Evolutionary conservation across 345 rosid genomes (phyloP), one percentile per base, ranked within the genome.

Genomic region (Salix exigua): DNA sequence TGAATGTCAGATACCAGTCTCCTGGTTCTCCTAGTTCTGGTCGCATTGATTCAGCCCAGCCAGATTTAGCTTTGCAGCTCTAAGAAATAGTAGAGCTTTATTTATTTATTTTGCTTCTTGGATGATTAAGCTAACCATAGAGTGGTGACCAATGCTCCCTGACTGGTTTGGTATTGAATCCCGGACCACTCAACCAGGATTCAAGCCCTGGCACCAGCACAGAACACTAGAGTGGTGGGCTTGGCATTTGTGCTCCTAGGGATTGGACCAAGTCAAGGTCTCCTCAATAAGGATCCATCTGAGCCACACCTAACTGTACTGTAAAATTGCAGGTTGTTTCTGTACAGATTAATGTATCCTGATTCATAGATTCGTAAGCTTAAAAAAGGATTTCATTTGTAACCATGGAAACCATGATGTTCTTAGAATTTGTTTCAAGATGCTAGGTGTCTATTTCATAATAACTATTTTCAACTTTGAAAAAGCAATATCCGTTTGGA

Each of bases 11-110:
- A 53, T 93, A 90, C 81, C 97, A 92, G 72, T 90, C 98, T 46
- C 93, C 96, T 19, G 94, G 90, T 26, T 94, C 98, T 74, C 99
- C 97, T 0, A 89, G 94, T 73, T 87, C 97, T 25, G 87, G 96
- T 75, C 80, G 84, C 71, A 86, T 87, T n/a, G 94, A 96, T 79
- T 86, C 94, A 4, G 97, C 90, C 82, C 99, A 93, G 85, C 99
- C 99, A 64, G 99, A 93, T 85, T 80, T 96, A 72, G 98, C 98
- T 68, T 78, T 93, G 85, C 97, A 96, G 78, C 97, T 96, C 50
- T 91, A 85, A 88, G 46, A 7, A 42, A 46, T 26, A 7, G 74
- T 17, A 25, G 63, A 51, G 50, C 35, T 70, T 35, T 72, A 42
- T 17, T 68, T 58, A 78, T 51, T 66, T 30, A 75, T 78, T 61